Evolutionary conservation across 78 protist species (phyloP).

Genomic region (Dictyostelium purpureum): DNA sequence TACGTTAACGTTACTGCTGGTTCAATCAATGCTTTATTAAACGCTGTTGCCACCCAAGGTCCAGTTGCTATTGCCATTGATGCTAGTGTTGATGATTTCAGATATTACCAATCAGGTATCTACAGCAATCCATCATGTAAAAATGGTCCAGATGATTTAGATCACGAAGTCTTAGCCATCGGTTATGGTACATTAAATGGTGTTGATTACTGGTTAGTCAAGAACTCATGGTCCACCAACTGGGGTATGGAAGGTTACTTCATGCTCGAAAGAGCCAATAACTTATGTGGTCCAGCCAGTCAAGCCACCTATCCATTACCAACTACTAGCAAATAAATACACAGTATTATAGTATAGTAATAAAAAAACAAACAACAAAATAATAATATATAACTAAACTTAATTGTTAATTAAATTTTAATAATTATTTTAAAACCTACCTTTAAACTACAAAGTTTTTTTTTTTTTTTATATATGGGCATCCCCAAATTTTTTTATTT

Average conservation of each 20-base stretch:
- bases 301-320: slow-evolving; percentile 61
- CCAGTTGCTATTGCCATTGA: slow-evolving; percentile 86
- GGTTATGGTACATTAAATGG: slow-evolving; percentile 83
- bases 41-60: slow-evolving; percentile 77
- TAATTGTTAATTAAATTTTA: too few species aligned
- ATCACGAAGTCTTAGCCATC: slow-evolving; percentile 87
- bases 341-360: too few species aligned
- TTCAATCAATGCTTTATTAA: slow-evolving; percentile 63
- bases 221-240: slow-evolving; percentile 82
- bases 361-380: too few species aligned
- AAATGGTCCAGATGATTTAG: slow-evolving; percentile 80
- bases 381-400: too few species aligned
- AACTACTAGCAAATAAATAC: too few species aligned
- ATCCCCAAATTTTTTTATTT: too few species aligned
- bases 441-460: too few species aligned
- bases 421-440: too few species aligned
- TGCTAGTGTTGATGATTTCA: slow-evolving; percentile 75
- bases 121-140: slow-evolving; percentile 59
- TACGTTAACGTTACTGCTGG: slow-evolving; percentile 77
- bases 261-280: slow-evolving; percentile 40
- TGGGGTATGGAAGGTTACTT: slow-evolving; percentile 82
- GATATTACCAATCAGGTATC: slow-evolving; percentile 79
- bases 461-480: too few species aligned
- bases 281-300: slow-evolving; percentile 73
- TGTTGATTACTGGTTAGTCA: slow-evolving; percentile 74